phyloP scores from a whole-genome alignment of 768 basidiomycete species.

The Ephemerocybe angulata region DNA sequence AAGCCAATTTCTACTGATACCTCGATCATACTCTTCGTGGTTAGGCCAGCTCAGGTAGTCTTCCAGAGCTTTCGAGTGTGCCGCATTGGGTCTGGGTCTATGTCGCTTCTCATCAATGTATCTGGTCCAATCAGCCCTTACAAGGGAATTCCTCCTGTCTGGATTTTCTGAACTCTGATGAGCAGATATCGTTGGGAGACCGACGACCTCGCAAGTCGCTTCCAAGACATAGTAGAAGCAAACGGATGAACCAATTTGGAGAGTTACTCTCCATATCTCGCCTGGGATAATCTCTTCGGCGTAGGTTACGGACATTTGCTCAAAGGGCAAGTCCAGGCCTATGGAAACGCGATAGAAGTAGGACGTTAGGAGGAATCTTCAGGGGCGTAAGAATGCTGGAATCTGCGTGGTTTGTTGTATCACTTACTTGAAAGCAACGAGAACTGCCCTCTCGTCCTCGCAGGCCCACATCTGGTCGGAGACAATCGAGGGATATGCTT shows the following conservation, averaged over 20 bases:
- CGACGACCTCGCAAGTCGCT: conserved; percentile 71
- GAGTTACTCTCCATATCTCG: conserved; percentile 59
- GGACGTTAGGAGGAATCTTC: conserved; percentile 62
- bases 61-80: conserved; percentile 22
- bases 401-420: background rate
- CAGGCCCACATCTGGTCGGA: conserved; percentile 50
- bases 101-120: conserved; percentile 37
- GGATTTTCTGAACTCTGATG: background rate
- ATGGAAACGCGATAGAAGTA: conserved; percentile 63
- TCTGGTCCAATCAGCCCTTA: conserved; percentile 64
- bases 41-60: conserved; percentile 60
- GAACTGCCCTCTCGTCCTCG: conserved; percentile 53
- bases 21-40: conserved; percentile 63
- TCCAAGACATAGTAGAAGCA: conserved; percentile 56
- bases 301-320: conserved; percentile 37
- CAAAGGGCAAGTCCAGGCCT: conserved; percentile 27
- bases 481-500: conserved; percentile 31
- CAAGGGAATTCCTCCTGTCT: conserved; percentile 4
- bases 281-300: conserved; percentile 48
- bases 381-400: background rate
- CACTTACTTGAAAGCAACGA: background rate
- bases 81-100: conserved; percentile 11
- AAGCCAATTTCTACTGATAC: conserved; percentile 69
- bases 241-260: background rate
- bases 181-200: conserved; percentile 24